Conservation (phyloP, 208 protist genomes). For the Leishmania braziliensis region DNA sequence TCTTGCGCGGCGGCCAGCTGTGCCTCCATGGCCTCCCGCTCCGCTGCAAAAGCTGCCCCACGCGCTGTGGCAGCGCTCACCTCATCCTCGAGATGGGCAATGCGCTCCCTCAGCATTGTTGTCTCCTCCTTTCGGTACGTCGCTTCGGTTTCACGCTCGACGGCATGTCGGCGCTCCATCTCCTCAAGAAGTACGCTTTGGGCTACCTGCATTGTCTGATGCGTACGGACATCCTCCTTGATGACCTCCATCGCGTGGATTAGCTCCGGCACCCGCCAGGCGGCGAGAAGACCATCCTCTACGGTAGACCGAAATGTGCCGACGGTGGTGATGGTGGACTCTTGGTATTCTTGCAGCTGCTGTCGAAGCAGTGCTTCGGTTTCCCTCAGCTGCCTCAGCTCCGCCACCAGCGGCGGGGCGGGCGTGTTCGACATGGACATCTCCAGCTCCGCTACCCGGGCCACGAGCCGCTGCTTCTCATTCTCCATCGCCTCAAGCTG, state of each 20-base stretch:
- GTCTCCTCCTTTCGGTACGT: slow-evolving; percentile 22
- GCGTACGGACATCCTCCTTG: slow-evolving; percentile 29
- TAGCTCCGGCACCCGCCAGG: slow-evolving; percentile 26
- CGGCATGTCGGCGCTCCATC: slow-evolving; percentile 22
- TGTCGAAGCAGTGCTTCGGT: slow-evolving; percentile 52
- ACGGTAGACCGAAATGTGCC: slow-evolving; percentile 32
- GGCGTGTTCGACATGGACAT: slow-evolving; percentile 35
- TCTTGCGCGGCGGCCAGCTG: slow-evolving; percentile 26
- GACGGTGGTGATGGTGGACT: slow-evolving; percentile 25
- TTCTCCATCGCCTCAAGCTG: slow-evolving; percentile 51
- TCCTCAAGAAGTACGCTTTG: slow-evolving; percentile 31
- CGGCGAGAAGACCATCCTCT: slow-evolving; percentile 28
- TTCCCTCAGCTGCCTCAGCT: slow-evolving; percentile 61
- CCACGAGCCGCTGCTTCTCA: slow-evolving; percentile 43
- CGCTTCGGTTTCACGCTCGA: slow-evolving; percentile 31
- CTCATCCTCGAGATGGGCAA: slow-evolving; percentile 17
- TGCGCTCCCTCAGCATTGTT: slow-evolving; percentile 26
- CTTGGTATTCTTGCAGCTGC: slow-evolving; percentile 44
- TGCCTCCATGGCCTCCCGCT: slow-evolving; percentile 18
- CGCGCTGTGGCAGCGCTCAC: slow-evolving; percentile 26
- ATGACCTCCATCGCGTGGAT: slow-evolving; percentile 33
- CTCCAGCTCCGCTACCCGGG: slow-evolving; percentile 43
- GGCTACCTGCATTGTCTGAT: slow-evolving; percentile 21
- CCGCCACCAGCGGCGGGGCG: slow-evolving; percentile 49
- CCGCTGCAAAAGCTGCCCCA: slow-evolving; percentile 16